A percentile compares a stretch with the other conserved stretches of the same genome.
Evolutionary conservation across 2,329 filamentous ascomycete species (phyloP).

Genomic region (Neoascochyta sp.): DNA sequence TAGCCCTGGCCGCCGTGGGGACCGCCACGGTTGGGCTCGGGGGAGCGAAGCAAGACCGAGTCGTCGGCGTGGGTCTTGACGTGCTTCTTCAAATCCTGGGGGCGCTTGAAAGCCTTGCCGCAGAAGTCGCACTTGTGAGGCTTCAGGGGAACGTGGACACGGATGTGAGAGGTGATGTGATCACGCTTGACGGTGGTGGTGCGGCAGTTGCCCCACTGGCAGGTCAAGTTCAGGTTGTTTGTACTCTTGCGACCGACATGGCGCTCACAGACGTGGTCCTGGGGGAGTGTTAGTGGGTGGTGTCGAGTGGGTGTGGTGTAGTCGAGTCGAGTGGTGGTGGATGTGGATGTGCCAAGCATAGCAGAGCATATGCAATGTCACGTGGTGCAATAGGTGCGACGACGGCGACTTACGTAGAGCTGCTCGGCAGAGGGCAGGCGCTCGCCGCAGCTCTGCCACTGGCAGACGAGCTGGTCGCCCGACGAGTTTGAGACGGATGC

Average conservation of each 20-base stretch:
- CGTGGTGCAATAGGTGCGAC: too few relatives aligned
- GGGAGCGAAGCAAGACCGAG: conserved; percentile 68
- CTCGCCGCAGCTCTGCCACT: conserved; percentile 62
- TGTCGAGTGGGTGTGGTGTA: too few relatives aligned
- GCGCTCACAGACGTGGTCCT: conserved; percentile 98
- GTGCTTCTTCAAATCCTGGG: conserved; percentile 98
- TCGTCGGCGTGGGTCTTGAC: conserved; percentile 98
- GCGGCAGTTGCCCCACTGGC: conserved; percentile 93
- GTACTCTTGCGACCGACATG: conserved; percentile 99
- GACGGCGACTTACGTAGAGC: conserved; percentile 57
- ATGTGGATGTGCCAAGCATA: conserved; percentile 11
- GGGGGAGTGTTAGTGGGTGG: conserved; percentile 12
- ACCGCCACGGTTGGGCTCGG: conserved; percentile 53
- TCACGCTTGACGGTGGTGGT: conserved; percentile 98
- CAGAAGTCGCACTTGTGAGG: conserved; percentile 99
- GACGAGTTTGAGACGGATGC: conserved; percentile 26
- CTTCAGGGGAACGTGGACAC: conserved; percentile 97
- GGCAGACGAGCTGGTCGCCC: conserved; percentile 51
- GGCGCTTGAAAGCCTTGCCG: conserved; percentile 97
- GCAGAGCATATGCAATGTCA: background rate
- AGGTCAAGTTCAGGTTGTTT: conserved; percentile 96
- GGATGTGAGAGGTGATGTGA: conserved; percentile 98
- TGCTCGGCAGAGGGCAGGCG: conserved; percentile 56
- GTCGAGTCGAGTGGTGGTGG: too few relatives aligned
- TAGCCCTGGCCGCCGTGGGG: conserved; percentile 36